Conservation (phyloP, 2,329 filamentous ascomycete species). For the Penicillium paneum region DNA sequence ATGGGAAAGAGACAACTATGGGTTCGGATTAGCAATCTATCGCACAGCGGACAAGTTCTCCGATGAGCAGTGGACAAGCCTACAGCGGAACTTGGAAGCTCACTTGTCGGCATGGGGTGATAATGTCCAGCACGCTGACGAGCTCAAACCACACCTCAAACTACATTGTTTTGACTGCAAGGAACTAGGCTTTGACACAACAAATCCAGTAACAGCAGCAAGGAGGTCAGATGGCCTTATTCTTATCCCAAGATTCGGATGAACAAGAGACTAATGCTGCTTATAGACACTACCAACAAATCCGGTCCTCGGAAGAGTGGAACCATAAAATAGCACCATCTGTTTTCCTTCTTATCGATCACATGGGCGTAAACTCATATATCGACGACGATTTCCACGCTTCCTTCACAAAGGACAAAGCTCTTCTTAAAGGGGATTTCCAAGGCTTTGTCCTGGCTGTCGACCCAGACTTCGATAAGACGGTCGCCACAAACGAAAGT, state of each 20-base stretch:
- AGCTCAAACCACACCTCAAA: slow-evolving; percentile 15
- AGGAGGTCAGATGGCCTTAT: not conserved
- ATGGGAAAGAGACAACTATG: not conserved
- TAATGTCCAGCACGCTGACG: slow-evolving; percentile 10
- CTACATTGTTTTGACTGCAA: slow-evolving; percentile 22
- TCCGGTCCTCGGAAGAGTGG: slow-evolving; percentile 3
- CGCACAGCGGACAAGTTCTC: slow-evolving; percentile 11
- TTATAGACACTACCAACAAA: slow-evolving; percentile 12
- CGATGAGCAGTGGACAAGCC: slow-evolving; percentile 13
- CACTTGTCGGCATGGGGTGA: slow-evolving; percentile 19
- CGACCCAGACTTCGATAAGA: slow-evolving; percentile 14
- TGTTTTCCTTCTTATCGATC: slow-evolving; percentile 9
- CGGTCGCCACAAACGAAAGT: not conserved
- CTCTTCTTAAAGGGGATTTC: slow-evolving; percentile 9
- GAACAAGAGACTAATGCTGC: not conserved
- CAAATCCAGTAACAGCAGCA: not conserved
- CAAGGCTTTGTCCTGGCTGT: slow-evolving; percentile 18
- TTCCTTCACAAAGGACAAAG: slow-evolving; percentile 3
- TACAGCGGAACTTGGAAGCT: slow-evolving; percentile 13
- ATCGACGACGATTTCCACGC: not conserved
- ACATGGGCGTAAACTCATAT: slow-evolving; percentile 1
- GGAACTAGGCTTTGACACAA: slow-evolving; percentile 12
- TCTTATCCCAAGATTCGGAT: not conserved
- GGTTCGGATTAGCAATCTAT: slow-evolving; percentile 19
- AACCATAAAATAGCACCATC: not conserved